These are phyloP conservation scores for Cenchrus americanus DNA, from an alignment of 176 grass and related monocot species.

Conservation along the genomic window DNA sequence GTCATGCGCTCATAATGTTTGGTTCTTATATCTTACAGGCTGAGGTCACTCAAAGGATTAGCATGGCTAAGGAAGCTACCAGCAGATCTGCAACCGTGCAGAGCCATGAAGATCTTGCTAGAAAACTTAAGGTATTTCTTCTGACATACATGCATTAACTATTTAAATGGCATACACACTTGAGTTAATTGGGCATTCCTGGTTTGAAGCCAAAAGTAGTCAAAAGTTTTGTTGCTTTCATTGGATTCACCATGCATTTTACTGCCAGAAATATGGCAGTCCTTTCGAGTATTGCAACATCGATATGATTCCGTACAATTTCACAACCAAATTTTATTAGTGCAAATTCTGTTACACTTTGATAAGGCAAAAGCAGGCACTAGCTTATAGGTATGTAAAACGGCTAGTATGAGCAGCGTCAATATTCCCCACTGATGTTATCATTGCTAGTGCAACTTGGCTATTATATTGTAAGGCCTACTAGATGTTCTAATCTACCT, in stretches of 20 bases:
- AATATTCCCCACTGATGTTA: too few relatives aligned
- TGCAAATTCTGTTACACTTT: too few relatives aligned
- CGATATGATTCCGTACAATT: background rate
- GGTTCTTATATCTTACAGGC: slow-evolving; percentile 61
- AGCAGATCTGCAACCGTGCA: slow-evolving; percentile 58
- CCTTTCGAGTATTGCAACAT: too few relatives aligned
- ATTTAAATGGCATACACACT: background rate
- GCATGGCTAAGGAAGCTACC: slow-evolving; percentile 72
- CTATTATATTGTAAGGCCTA: too few relatives aligned
- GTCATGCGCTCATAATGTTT: slow-evolving; percentile 36
- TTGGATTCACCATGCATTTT: background rate
- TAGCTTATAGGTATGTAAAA: too few relatives aligned
- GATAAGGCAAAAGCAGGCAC: too few relatives aligned
- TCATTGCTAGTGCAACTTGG: too few relatives aligned
- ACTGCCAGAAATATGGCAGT: too few relatives aligned
- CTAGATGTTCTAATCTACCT: too few relatives aligned
- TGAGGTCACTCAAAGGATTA: slow-evolving; percentile 91
- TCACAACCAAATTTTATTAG: too few relatives aligned
- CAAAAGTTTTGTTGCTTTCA: background rate
- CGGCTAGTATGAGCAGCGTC: too few relatives aligned
- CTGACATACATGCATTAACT: background rate
- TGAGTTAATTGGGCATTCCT: background rate
- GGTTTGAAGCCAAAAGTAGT: background rate
- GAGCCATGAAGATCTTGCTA: slow-evolving; percentile 94
- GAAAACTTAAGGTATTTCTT: slow-evolving; percentile 77